Percentiles rank a stretch among this genome's conserved stretches.
phyloP scores from a whole-genome alignment of 352 stramenopile species.

The Thraustotheca clavata region DNA sequence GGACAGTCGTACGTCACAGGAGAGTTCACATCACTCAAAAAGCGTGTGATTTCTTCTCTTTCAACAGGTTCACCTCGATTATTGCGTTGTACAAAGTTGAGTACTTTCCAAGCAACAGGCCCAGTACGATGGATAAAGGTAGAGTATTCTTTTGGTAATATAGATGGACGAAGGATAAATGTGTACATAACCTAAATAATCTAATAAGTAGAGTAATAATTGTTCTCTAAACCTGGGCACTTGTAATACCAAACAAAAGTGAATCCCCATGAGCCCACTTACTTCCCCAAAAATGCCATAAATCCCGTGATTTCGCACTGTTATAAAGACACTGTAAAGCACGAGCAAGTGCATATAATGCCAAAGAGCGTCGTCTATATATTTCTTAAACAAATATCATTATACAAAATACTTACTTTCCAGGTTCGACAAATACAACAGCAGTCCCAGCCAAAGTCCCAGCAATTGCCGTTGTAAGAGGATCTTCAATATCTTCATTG shows the following conservation, averaged over 20 bases:
- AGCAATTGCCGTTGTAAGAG: slow-evolving; percentile 33
- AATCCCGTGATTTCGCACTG: slow-evolving; percentile 57
- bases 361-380: slow-evolving; percentile 52
- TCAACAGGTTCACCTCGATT: slow-evolving; percentile 46
- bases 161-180: slow-evolving; percentile 67
- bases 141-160: slow-evolving; percentile 69
- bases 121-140: slow-evolving; percentile 71
- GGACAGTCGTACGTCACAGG: neutral
- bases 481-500: slow-evolving; percentile 27
- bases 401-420: slow-evolving; percentile 22
- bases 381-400: no score
- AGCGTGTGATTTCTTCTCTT: slow-evolving; percentile 11
- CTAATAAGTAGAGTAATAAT: neutral
- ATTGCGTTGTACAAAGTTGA: slow-evolving; percentile 51
- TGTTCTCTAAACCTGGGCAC: slow-evolving; percentile 31
- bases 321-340: slow-evolving; percentile 82
- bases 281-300: slow-evolving; percentile 85
- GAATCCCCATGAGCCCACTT: slow-evolving; percentile 72
- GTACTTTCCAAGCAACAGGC: slow-evolving; percentile 48
- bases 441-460: slow-evolving; percentile 54
- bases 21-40: slow-evolving; percentile 1
- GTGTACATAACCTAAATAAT: slow-evolving; percentile 60
- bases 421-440: slow-evolving; percentile 56
- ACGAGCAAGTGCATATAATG: slow-evolving; percentile 73
- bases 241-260: slow-evolving; percentile 69